Base-by-base conservation (phyloP, 495 filamentous ascomycete genomes). In the Jackrogersella minutella region DNA sequence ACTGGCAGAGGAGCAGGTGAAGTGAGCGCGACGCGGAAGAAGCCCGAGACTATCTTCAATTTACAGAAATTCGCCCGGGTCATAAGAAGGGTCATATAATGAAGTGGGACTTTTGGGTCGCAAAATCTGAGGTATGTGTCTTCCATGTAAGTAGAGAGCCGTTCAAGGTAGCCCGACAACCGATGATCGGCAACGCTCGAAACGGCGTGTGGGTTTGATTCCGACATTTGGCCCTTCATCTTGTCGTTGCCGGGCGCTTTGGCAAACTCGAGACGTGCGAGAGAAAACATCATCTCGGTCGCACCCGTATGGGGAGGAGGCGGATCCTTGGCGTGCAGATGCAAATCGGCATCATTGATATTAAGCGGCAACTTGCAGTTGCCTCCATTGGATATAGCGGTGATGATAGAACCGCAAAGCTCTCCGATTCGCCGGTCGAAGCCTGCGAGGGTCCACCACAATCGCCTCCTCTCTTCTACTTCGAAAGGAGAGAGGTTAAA, bases 381-480 rank as follows among this genome's bases (percentile, higher is more conserved):
- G 5, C 74, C 75, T 43, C 76, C 74, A 33, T 70, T 78, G 43
- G 77, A 87, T 66, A 81, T 73, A n/a, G 79, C 86, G 50, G 79
- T 88, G 61, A 90, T 82, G 22, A 84, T 83, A 66, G 85, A 87
- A 26, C 88, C 89, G 22, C 87, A 84, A 33, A 90, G 83, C 67
- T 89, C 87, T 16, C 82, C 84, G 7, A 87, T 81, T 33, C 88
- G 84, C 40, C 82, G 80, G 67, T 93, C 90, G 14, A 91, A 81
- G 17, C 84, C 77, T 54, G 85, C 83, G 6, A 91, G 76, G 67
- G 88, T 87, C 88, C 88, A 91, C 90, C 90, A 93, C 3, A 92
- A 71, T 17, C 89, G 80, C 47, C 89, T 77, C 14, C 90, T 80
- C 73, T 86, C 83, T 74, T 93, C 90, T 1, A 84, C 82, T 54